These are phyloP conservation scores for Wickerhamiella galacta DNA, from an alignment of 805 yeast genomes.

Conservation along the genomic window DNA sequence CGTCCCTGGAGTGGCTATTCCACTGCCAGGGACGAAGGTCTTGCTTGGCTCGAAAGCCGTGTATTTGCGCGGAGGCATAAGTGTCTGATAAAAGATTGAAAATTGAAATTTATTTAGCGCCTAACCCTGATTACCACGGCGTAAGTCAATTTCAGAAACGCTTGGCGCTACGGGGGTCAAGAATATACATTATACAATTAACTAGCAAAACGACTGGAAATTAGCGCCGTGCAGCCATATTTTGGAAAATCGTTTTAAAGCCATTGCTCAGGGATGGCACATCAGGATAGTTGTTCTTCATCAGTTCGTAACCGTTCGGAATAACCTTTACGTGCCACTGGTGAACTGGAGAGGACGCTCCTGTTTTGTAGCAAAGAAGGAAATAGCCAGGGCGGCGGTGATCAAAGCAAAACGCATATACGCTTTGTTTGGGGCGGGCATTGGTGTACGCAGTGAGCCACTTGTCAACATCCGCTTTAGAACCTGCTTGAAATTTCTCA, in stretches of 20 bases:
- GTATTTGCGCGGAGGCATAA: slow-evolving; percentile 15
- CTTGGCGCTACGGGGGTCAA: not conserved
- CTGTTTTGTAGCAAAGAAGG: slow-evolving; percentile 68
- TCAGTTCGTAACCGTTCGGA: slow-evolving; percentile 69
- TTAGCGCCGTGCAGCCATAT: slow-evolving; percentile 1
- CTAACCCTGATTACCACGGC: not conserved
- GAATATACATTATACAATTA: slow-evolving; percentile 1
- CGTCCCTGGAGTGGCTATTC: not conserved
- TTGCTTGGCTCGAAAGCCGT: slow-evolving; percentile 14
- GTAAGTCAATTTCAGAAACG: not conserved
- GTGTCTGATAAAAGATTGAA: not conserved
- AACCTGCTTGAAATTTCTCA: slow-evolving; percentile 78
- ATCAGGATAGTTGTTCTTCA: slow-evolving; percentile 72
- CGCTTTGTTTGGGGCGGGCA: slow-evolving; percentile 80
- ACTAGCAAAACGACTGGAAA: not conserved
- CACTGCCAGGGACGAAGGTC: slow-evolving; percentile 7
- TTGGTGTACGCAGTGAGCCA: slow-evolving; percentile 80
- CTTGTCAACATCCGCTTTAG: slow-evolving; percentile 60
- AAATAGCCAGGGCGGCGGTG: slow-evolving; percentile 92
- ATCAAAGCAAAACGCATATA: slow-evolving; percentile 81
- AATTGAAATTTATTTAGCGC: not conserved
- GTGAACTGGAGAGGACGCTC: slow-evolving; percentile 29
- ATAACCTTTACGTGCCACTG: slow-evolving; percentile 87
- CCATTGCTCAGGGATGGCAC: slow-evolving; percentile 85
- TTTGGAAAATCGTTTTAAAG: slow-evolving; percentile 44